Base-by-base conservation (phyloP, 1,284 basidiomycete species). In the Sanghuangporus weigelae region DNA sequence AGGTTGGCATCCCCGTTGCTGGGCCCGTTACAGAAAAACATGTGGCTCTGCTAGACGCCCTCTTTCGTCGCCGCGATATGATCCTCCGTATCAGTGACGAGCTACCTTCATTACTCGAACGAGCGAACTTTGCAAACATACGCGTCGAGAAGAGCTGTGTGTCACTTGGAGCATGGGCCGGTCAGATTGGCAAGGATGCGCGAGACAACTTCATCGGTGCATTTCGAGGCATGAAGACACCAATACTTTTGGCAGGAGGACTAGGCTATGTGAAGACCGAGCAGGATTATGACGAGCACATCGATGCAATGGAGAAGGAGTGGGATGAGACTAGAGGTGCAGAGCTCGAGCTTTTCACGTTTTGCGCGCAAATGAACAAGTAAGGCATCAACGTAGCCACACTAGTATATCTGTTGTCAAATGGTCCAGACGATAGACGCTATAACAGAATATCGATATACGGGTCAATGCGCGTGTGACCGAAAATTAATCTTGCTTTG, bases 81-180 rank as follows among this genome's bases (percentile, higher is more conserved):
- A 53, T 68, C 38, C 65, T 66, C 21, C 69, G 69, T 62, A 61
- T 60, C 51, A 42, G 63, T 39, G 44, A 49, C 0, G 61, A 64
- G 6, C 62, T 73, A 3, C 68, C 68, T 5, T 40, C 42, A 14
- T 51, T 71, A 53, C 67, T 74, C 39, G 39, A 66, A 26, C 63
- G 65, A 21, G 69, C 65, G 2, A 70, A 70, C 2, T 72, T 73
- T 53, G 57, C 62, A 12, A 63, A 69, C 57, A 60, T 73, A 14
- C 57, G 62, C 0, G 58, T 50, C 7, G 68, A 70, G 59, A 51
- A 55, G 26, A 48, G 63, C 14, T n/a, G 19, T 21, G 53, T 67
- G 11, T 60, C 57, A 1, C 46, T 71, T n/a, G 70, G 70, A 0
- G 63, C 39, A 2, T 69, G 69, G 69, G 68, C 67, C 5, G 70